These are phyloP conservation scores for Xylaria longipes DNA, from an alignment of 495 filamentous ascomycete species.

Conservation along the genomic window DNA sequence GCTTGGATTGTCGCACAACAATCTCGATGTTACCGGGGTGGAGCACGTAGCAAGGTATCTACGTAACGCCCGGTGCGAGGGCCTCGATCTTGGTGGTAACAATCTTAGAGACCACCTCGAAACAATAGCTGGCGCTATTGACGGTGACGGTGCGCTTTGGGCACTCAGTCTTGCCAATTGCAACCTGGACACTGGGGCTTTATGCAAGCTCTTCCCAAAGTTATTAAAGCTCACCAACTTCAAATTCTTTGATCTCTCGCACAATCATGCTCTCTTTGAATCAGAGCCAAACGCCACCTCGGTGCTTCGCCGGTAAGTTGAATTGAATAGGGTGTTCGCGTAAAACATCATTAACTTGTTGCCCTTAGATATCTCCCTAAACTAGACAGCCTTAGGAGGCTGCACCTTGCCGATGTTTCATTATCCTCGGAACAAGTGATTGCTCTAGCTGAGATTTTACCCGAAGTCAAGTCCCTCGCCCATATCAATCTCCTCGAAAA, in stretches of 20 bases:
- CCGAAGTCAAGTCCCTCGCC: constrained; percentile 80
- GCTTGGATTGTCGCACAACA: constrained; percentile 82
- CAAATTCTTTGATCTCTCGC: constrained; percentile 88
- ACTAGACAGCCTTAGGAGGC: constrained; percentile 77
- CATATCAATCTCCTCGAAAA: constrained; percentile 92
- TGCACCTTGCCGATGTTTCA: constrained; percentile 88
- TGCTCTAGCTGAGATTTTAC: constrained; percentile 84
- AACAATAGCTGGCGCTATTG: constrained; percentile 67
- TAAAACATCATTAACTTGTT: constrained; percentile 26
- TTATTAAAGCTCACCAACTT: constrained; percentile 75
- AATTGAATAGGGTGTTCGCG: background rate
- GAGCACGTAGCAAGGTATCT: constrained; percentile 79
- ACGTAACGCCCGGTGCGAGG: constrained; percentile 77
- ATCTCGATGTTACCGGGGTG: constrained; percentile 73
- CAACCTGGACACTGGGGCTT: constrained; percentile 71
- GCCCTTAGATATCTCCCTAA: constrained; percentile 73
- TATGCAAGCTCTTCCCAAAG: constrained; percentile 78
- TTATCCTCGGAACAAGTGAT: constrained; percentile 87
- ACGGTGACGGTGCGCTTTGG: constrained; percentile 69
- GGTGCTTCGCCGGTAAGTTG: constrained; percentile 69
- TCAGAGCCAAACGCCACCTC: constrained; percentile 75
- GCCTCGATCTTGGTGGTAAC: constrained; percentile 94
- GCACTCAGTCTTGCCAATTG: constrained; percentile 89
- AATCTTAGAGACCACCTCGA: constrained; percentile 72
- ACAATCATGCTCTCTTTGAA: constrained; percentile 83